These are phyloP conservation scores for Nannochloropsis gaditana DNA, from an alignment of 108 stramenopile species.

Conservation along the genomic window DNA sequence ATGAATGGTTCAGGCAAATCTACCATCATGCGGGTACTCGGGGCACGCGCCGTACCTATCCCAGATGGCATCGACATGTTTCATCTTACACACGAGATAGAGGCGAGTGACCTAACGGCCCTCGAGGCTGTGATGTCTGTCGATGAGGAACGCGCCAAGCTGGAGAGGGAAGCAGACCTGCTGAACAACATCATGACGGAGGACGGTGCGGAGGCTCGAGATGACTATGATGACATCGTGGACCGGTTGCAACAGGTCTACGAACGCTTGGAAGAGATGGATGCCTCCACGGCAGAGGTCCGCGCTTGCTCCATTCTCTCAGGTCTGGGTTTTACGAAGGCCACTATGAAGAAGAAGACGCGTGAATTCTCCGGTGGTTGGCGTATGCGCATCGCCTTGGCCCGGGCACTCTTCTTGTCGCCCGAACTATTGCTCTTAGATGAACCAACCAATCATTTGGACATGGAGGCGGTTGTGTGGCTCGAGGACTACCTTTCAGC, in stretches of 20 bases:
- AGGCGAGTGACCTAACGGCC: slow-evolving; percentile 82
- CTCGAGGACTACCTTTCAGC: slow-evolving; percentile 87
- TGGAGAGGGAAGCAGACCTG: slow-evolving; percentile 83
- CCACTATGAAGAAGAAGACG: slow-evolving; percentile 68
- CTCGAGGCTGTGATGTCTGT: slow-evolving; percentile 95
- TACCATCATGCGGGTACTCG: slow-evolving; percentile 81
- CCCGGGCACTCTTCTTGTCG: slow-evolving; percentile 89
- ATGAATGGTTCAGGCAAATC: slow-evolving; percentile 77
- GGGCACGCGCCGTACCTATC: slow-evolving; percentile 85
- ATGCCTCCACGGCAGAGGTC: slow-evolving; percentile 90
- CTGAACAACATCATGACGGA: slow-evolving; percentile 70
- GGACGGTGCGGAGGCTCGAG: slow-evolving; percentile 75
- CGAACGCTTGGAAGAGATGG: slow-evolving; percentile 89
- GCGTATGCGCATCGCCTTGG: slow-evolving; percentile 95
- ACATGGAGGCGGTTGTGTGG: slow-evolving; percentile 98
- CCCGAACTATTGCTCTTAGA: slow-evolving; percentile 87
- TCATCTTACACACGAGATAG: slow-evolving; percentile 87
- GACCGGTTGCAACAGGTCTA: slow-evolving; percentile 73
- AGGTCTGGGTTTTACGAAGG: slow-evolving; percentile 88
- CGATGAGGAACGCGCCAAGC: slow-evolving; percentile 75
- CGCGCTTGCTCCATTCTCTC: slow-evolving; percentile 88
- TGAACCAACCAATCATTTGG: slow-evolving; percentile 89
- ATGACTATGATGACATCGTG: slow-evolving; percentile 67
- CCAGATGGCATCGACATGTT: slow-evolving; percentile 92
- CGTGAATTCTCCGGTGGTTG: slow-evolving; percentile 94